Base-by-base conservation (phyloP, 345 rosid genomes). In the Rhodamnia argentea region DNA sequence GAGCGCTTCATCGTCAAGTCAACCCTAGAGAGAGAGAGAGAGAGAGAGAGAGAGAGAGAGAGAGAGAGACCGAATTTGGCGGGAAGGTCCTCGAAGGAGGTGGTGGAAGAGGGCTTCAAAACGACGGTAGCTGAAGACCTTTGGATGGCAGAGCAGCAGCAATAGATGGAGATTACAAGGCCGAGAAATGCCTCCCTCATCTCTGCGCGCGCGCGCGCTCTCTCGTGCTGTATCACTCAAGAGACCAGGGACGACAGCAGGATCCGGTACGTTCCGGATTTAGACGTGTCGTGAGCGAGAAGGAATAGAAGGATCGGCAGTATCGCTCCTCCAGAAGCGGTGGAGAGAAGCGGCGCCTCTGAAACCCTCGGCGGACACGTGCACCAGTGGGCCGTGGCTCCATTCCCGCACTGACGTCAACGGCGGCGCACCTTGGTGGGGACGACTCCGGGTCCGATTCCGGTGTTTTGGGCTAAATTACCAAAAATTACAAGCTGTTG, bases 51-150 rank as follows among this genome's bases (percentile, higher is more conserved):
- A 32, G n/a, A 40, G 26, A 18, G 57, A 52, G 85, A 55, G 58
- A 76, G 32, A 44, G 52, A 47, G 75, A 89, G 90, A 94, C 97
- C 96, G 88, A 85, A 94, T 91, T 93, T 94, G 84, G 97, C 97
- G 55, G 98, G 96, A 88, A 94, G 93, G 92, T 92, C 94, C 27
- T 93, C 83, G 87, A 93, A 95, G 84, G 92, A 88, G 83, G 89
- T 57, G 76, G 91, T 57, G 76, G 91, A 90, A 85, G 88, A 88
- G 81, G 96, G 92, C 85, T 90, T 89, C 85, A 92, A 89, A 52
- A 93, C 86, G 57, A 95, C 92, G 42, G 93, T 85, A 40, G 95
- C 92, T 18, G 90, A 88, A 10, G 91, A 75, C 20, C 86, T 42
- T 15, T 47, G 89, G 23, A 92, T 27, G 2, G 88, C 87, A 32